phyloP scores from a whole-genome alignment of 345 rosid species.

The Gossypium bickii region DNA sequence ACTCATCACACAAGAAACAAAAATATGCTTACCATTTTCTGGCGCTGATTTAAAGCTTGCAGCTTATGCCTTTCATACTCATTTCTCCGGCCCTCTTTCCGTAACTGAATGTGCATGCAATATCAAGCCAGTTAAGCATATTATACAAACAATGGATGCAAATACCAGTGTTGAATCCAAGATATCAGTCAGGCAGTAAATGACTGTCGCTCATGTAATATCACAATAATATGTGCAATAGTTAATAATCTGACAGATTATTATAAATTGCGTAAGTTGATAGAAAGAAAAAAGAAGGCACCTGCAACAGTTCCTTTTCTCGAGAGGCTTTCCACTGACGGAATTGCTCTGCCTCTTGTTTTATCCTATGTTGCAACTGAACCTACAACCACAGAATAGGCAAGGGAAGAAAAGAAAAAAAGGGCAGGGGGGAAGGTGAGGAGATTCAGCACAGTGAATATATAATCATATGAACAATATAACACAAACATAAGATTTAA shows the following conservation, averaged over 20 bases:
- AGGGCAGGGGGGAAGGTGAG: neutral
- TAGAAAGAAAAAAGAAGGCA: constrained; percentile 16
- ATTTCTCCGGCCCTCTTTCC: constrained; percentile 93
- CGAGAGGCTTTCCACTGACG: constrained; percentile 96
- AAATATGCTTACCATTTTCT: constrained; percentile 64
- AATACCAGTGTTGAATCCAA: neutral
- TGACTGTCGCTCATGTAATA: neutral
- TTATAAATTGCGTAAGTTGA: neutral
- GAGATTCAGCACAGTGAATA: constrained; percentile 8
- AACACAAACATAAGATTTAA: constrained; percentile 16
- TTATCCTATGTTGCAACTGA: constrained; percentile 91
- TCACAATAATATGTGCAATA: neutral
- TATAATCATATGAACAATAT: neutral
- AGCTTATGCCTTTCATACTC: constrained; percentile 97
- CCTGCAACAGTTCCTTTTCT: constrained; percentile 92
- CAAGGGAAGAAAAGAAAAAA: constrained; percentile 14
- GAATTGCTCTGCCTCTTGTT: constrained; percentile 30
- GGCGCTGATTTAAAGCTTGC: constrained; percentile 90
- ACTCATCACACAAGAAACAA: neutral
- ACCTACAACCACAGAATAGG: constrained; percentile 42
- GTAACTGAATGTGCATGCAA: constrained; percentile 43
- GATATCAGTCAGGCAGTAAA: neutral
- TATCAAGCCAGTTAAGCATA: constrained; percentile 5
- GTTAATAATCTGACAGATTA: neutral
- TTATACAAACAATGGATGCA: neutral